These are phyloP conservation scores for Lactarius sanguifluus DNA, from an alignment of 768 basidiomycete genomes.

Conservation along the genomic window DNA sequence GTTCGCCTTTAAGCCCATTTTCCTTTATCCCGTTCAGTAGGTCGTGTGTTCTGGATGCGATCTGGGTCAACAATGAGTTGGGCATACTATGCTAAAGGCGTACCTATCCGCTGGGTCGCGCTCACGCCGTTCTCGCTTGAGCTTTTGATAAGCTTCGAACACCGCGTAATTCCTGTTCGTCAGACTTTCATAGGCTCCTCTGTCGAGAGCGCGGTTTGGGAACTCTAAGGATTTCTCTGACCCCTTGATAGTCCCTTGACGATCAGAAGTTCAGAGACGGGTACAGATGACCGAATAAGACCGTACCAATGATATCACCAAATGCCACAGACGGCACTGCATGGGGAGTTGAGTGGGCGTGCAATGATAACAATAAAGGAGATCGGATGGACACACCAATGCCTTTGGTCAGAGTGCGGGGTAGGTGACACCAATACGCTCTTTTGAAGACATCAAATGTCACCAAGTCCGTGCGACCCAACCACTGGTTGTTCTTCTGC, in stretches of 20 bases:
- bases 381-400: slow-evolving; percentile 43
- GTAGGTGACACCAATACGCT: slow-evolving; percentile 61
- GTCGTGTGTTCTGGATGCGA: slow-evolving; percentile 46
- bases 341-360: neutral
- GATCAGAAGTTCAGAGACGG: neutral
- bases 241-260: slow-evolving; percentile 62
- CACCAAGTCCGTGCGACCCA: slow-evolving; percentile 32
- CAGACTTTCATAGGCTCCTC: slow-evolving; percentile 10
- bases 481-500: slow-evolving; percentile 11
- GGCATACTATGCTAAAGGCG: neutral
- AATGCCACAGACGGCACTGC: slow-evolving; percentile 63
- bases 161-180: slow-evolving; percentile 32
- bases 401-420: slow-evolving; percentile 49
- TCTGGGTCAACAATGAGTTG: neutral
- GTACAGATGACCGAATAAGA: neutral
- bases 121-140: slow-evolving; percentile 45
- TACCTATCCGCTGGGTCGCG: slow-evolving; percentile 64
- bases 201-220: slow-evolving; percentile 20
- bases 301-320: slow-evolving; percentile 60
- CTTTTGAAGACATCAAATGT: slow-evolving; percentile 49
- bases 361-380: neutral
- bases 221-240: slow-evolving; percentile 50
- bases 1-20: slow-evolving; percentile 40
- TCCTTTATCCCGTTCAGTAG: slow-evolving; percentile 43
- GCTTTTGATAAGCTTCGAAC: slow-evolving; percentile 51